Evolutionary conservation across 805 yeast species (phyloP).

Genomic region (Hanseniaspora clermontiae): DNA sequence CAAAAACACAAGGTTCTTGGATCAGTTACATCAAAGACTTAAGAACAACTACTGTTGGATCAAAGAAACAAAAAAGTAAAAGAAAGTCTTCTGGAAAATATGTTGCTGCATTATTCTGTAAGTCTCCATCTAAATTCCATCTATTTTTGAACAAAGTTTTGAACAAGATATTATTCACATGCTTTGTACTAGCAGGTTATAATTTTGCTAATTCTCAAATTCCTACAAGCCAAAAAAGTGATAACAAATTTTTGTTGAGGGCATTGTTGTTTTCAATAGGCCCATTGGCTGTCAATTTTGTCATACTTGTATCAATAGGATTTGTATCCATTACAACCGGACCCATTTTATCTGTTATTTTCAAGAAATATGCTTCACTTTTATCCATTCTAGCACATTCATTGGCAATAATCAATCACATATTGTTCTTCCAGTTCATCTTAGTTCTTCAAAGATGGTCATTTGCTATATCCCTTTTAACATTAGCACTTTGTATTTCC

Average conservation of each 20-base stretch:
- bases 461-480: slow-evolving; percentile 41
- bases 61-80: slow-evolving; percentile 34
- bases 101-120: neutral
- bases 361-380: slow-evolving; percentile 35
- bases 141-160: slow-evolving; percentile 30
- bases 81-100: slow-evolving; percentile 27
- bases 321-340: slow-evolving; percentile 36
- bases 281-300: slow-evolving; percentile 37
- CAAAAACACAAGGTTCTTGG: slow-evolving; percentile 26
- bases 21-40: slow-evolving; percentile 38
- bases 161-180: slow-evolving; percentile 30
- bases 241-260: slow-evolving; percentile 35
- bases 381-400: slow-evolving; percentile 41
- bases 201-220: slow-evolving; percentile 44
- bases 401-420: slow-evolving; percentile 36
- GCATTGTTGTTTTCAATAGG: slow-evolving; percentile 34
- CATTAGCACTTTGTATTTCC: slow-evolving; percentile 35
- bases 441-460: slow-evolving; percentile 49
- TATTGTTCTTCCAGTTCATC: slow-evolving; percentile 39
- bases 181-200: slow-evolving; percentile 35
- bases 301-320: slow-evolving; percentile 30
- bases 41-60: slow-evolving; percentile 46
- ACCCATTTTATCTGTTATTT: slow-evolving; percentile 33
- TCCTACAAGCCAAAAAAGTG: slow-evolving; percentile 27
- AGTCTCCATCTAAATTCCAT: slow-evolving; percentile 30